Evolutionary conservation across 2,329 filamentous ascomycete genomes (phyloP).

Genomic region (Penicillium brasilianum): DNA sequence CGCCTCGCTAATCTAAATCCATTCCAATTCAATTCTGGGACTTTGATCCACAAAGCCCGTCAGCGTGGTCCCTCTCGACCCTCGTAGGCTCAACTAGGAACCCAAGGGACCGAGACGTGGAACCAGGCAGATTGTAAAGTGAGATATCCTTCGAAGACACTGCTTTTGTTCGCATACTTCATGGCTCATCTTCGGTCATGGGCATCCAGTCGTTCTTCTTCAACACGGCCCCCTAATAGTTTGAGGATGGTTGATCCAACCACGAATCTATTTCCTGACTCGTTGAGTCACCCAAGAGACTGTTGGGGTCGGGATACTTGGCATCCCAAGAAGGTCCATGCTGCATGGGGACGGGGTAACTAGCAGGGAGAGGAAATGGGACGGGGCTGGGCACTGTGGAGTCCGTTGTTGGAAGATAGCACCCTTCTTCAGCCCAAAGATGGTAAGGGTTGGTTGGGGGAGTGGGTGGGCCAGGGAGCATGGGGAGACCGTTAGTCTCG

Average conservation of each 20-base stretch:
- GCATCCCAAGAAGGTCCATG: constrained; percentile 22
- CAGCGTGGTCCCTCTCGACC: constrained; percentile 12
- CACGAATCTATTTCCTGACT: constrained; percentile 13
- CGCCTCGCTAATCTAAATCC: constrained; percentile 10
- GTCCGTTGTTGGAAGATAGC: constrained; percentile 1
- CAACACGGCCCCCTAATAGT: not conserved
- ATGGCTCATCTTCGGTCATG: constrained; percentile 12
- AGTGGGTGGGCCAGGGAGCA: not conserved
- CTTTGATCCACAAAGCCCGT: constrained; percentile 18
- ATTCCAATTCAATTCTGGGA: constrained; percentile 7
- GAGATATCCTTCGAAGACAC: constrained; percentile 3
- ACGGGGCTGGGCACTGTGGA: constrained; percentile 15
- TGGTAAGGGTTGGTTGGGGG: constrained; percentile 12
- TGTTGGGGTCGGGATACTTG: constrained; percentile 14
- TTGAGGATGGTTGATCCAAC: constrained; percentile 1
- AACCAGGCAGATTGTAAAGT: constrained; percentile 13
- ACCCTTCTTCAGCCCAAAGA: constrained; percentile 16
- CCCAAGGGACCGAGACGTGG: not conserved
- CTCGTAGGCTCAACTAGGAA: constrained; percentile 8
- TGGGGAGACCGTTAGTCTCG: constrained; percentile 21
- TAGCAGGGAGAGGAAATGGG: constrained; percentile 10
- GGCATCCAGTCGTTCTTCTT: not conserved
- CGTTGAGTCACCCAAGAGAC: not conserved
- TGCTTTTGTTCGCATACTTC: not conserved
- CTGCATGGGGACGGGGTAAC: constrained; percentile 19